Evolutionary conservation across 768 basidiomycete genomes (phyloP), one percentile per base, ranked within the genome.

Genomic region (Pisolithus marmoratus): DNA sequence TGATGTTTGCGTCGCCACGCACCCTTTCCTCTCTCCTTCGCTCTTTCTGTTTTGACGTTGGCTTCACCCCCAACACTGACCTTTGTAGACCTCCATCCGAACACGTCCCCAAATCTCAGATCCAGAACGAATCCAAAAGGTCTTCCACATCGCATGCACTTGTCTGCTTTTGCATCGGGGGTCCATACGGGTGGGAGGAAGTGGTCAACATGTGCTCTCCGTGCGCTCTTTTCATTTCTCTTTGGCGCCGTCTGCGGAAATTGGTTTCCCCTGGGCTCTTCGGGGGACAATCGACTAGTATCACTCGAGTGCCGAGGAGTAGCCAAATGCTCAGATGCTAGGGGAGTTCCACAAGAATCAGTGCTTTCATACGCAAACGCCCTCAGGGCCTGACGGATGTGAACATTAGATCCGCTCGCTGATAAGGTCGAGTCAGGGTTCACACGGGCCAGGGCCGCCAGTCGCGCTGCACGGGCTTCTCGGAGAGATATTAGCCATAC

Each of bases 121-220:
- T 66, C 64, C 20, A 66, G 53, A 31, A 53, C 67, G 38, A 67
- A 87, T 7, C 87, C 85, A 67, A 94, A 94, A 42, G 77, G 63
- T 38, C 79, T 71, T 5, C 82, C 82, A 61, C 94, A 96, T 9
- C 87, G 75, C 91, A 92, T 93, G 63, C 94, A 96, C 20, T 77
- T 74, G 49, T 80, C 79, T n/a, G 89, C 85, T 65, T 80, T 88
- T 53, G 82, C 79, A 62, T 96, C 91, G 0, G 94, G 91, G 27
- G 94, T 84, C 94, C 94, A 96, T 23, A 95, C 80, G 0, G 94
- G 87, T 5, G 94, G 93, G 1, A 92, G 82, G 73, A 92, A 95
- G 66, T 88, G 63, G 22, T 65, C 63, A 38, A 68, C 27, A 19
- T 56, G 54, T 27, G 66, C 68, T 19, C 66, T 66, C 43, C 58